Evolutionary conservation across 345 rosid genomes (phyloP).

Genomic region (Geranium rotundifolium): DNA sequence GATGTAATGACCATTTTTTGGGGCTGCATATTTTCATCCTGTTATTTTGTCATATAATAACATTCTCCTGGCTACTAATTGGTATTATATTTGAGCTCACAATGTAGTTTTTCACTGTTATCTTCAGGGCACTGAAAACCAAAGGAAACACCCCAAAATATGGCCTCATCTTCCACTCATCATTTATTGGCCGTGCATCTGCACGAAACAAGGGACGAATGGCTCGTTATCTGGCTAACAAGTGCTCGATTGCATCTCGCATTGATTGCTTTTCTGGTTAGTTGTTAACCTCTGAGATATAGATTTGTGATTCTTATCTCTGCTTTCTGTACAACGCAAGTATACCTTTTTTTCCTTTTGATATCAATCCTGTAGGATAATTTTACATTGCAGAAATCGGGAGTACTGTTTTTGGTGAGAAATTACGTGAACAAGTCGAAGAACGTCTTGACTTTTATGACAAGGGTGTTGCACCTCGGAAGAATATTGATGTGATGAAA

Average conservation of each 20-base stretch:
- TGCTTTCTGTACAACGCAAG: neutral
- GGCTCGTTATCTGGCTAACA: slow-evolving; percentile 93
- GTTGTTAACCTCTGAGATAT: neutral
- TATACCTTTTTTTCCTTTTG: neutral
- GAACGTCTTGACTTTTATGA: slow-evolving; percentile 85
- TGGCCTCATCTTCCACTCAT: slow-evolving; percentile 88
- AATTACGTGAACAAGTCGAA: slow-evolving; percentile 89
- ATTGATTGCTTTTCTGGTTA: slow-evolving; percentile 91
- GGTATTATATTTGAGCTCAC: neutral
- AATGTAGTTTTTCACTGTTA: neutral
- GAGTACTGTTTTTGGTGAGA: slow-evolving; percentile 65
- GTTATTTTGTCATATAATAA: neutral
- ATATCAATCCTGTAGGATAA: neutral
- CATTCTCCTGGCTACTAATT: neutral
- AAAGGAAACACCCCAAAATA: slow-evolving; percentile 93
- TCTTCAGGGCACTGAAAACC: slow-evolving; percentile 78
- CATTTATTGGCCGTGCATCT: slow-evolving; percentile 84
- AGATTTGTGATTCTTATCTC: neutral
- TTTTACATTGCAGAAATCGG: slow-evolving; percentile 35
- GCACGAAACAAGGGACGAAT: slow-evolving; percentile 90
- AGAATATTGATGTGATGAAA: slow-evolving; percentile 93
- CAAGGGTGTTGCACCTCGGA: slow-evolving; percentile 91
- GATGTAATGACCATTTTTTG: too few relatives aligned
- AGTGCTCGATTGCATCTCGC: slow-evolving; percentile 88
- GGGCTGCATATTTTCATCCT: too few relatives aligned